A percentile compares a stretch with the other conserved stretches of the same genome.
These are phyloP conservation scores for Cyberlindnera misumaiensis DNA, from an alignment of 805 yeast species.

Conservation along the genomic window DNA sequence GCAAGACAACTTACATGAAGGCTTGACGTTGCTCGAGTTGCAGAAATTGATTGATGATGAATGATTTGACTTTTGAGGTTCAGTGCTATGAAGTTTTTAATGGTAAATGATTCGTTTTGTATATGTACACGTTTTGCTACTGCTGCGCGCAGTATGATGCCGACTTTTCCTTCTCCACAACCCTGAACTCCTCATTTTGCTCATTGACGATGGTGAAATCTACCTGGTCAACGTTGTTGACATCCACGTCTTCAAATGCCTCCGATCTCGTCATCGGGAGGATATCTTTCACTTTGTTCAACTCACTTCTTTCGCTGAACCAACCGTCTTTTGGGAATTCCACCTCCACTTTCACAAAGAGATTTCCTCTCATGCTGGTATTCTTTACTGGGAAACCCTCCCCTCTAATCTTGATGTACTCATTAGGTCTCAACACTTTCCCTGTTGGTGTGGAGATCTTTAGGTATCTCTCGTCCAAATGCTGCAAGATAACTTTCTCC, in stretches of 20 bases:
- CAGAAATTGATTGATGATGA: slow-evolving; percentile 18
- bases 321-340: slow-evolving; percentile 83
- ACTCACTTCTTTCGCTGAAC: slow-evolving; percentile 69
- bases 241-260: slow-evolving; percentile 25
- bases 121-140: not conserved
- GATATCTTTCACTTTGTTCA: slow-evolving; percentile 44
- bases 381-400: slow-evolving; percentile 79
- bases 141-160: slow-evolving; percentile 32
- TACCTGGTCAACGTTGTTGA: slow-evolving; percentile 16
- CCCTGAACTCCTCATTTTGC: slow-evolving; percentile 9
- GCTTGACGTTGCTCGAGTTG: slow-evolving; percentile 18
- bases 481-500: slow-evolving; percentile 53
- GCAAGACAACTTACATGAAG: slow-evolving; percentile 12
- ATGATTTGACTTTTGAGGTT: not conserved
- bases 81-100: not conserved
- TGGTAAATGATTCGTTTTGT: not conserved
- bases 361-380: slow-evolving; percentile 46
- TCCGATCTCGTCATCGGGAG: slow-evolving; percentile 24
- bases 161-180: slow-evolving; percentile 3
- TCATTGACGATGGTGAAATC: slow-evolving; percentile 11
- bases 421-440: slow-evolving; percentile 74
- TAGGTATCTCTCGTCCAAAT: slow-evolving; percentile 74
- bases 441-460: slow-evolving; percentile 65
- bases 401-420: slow-evolving; percentile 50
- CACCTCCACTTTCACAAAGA: slow-evolving; percentile 62